These are phyloP conservation scores for Evansstolkia leycettana DNA, from an alignment of 495 filamentous ascomycete genomes.

Conservation along the genomic window DNA sequence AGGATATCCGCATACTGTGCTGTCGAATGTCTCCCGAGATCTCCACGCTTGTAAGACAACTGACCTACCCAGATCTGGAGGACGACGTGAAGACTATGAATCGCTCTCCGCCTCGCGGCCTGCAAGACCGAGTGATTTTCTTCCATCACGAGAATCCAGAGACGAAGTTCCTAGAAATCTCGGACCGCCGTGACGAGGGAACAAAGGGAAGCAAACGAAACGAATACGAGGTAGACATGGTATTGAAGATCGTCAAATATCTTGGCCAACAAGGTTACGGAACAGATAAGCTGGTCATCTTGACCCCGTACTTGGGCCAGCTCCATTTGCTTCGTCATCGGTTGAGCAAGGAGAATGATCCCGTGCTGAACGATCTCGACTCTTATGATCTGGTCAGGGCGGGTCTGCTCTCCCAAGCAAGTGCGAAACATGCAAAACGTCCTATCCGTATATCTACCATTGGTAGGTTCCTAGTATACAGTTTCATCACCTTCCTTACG, in stretches of 20 bases:
- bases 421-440: conserved; percentile 37
- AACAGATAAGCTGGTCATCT: conserved; percentile 50
- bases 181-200: conserved; percentile 39
- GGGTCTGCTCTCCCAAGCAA: conserved; percentile 45
- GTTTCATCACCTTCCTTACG: background rate
- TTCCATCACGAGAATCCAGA: conserved; percentile 50
- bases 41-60: conserved; percentile 41
- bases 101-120: conserved; percentile 40
- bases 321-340: conserved; percentile 42
- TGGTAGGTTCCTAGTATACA: conserved; percentile 22
- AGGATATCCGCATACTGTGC: conserved; percentile 41
- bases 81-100: conserved; percentile 43
- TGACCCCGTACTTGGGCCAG: conserved; percentile 69
- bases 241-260: conserved; percentile 56
- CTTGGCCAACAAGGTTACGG: conserved; percentile 67
- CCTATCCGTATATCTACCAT: conserved; percentile 53
- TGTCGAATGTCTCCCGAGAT: conserved; percentile 59
- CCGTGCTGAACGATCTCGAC: conserved; percentile 60
- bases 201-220: conserved; percentile 48
- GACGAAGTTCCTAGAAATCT: conserved; percentile 14
- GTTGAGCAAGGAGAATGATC: conserved; percentile 44
- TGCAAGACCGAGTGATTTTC: conserved; percentile 53
- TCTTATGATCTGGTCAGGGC: conserved; percentile 53
- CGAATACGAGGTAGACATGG: conserved; percentile 53
- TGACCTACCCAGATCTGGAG: conserved; percentile 53